Base-by-base conservation (phyloP, 768 basidiomycete species). In the Russula sp. region DNA sequence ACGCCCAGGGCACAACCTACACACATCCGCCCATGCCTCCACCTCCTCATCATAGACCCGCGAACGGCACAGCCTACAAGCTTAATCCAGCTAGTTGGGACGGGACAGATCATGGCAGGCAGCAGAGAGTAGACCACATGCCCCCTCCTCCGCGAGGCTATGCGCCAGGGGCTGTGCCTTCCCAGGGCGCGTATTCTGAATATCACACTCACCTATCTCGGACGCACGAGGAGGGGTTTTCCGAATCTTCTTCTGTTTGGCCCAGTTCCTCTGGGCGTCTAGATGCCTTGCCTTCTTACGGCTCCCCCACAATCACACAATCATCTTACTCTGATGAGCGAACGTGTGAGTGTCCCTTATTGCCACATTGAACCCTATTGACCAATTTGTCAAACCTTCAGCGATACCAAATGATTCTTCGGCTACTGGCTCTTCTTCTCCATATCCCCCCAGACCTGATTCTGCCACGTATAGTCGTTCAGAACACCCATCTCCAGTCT, bases 51-150 rank as follows among this genome's bases (percentile, higher is more conserved):
- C 64, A 61, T 47, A 50, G 60, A 18, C 3, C 35, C 1, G 36
- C 54, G 1, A 59, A 66, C n/a, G 56, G 65, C 39, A 55, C 11
- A 70, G 49, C 78, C 25, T 87, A 78, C 67, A 77, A 81, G 68
- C 79, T 87, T n/a, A 78, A 83, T 43, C 81, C 83, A 11, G 86
- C 86, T 6, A 83, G 73, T 67, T 87, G 86, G 84, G 78, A 78
- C 69, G 73, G 66, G 50, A 72, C 66, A 54, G 76, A 73, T 64
- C 72, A 69, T 70, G 73, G 71, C 65, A 75, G 58, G 25, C 64
- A 61, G 25, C 64, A 61, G n/a, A 53, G 64, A 25, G 29, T 48
- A 32, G 64, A 65, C 13, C 38, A 56, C 59, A 66, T 58, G 60
- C 48, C 38, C 0, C 57, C 53, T 32, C 56, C 59, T 32, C 56